These are phyloP conservation scores for Debaryomycetaceae sp. DNA, from an alignment of 1,139 yeast species.

Conservation along the genomic window DNA sequence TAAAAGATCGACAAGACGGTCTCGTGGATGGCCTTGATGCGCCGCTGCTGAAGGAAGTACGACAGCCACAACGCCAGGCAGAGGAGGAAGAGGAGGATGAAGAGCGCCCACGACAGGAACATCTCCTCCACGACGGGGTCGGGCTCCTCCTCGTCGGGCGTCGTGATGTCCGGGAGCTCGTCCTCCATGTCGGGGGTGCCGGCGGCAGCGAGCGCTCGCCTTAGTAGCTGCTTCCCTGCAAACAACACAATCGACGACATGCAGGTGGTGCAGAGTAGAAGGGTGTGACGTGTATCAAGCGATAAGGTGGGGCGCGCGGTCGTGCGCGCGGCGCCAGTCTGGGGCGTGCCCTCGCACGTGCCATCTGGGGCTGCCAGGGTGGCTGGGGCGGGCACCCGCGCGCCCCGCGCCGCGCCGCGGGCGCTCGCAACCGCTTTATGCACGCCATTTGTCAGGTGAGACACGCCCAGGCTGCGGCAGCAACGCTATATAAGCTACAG, in stretches of 20 bases:
- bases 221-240: conserved; percentile 23
- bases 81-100: conserved; percentile 73
- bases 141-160: conserved; percentile 60
- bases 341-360: too few species aligned
- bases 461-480: too few species aligned
- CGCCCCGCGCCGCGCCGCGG: too few species aligned
- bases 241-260: conserved; percentile 28
- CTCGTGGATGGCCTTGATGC: conserved; percentile 93
- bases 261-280: too few species aligned
- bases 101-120: conserved; percentile 95
- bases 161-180: conserved; percentile 43
- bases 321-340: too few species aligned
- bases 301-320: too few species aligned
- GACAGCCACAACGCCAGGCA: conserved; percentile 94
- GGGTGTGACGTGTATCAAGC: too few species aligned
- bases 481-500: too few species aligned
- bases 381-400: too few species aligned
- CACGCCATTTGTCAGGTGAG: too few species aligned
- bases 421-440: too few species aligned
- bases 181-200: conserved; percentile 25
- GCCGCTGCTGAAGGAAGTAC: conserved; percentile 83
- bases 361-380: too few species aligned
- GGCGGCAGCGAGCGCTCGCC: conserved; percentile 25
- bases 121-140: conserved; percentile 96
- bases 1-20: conserved; percentile 93